phyloP scores from a whole-genome alignment of 2,329 filamentous ascomycete genomes.

The Beauveria brongniartii region DNA sequence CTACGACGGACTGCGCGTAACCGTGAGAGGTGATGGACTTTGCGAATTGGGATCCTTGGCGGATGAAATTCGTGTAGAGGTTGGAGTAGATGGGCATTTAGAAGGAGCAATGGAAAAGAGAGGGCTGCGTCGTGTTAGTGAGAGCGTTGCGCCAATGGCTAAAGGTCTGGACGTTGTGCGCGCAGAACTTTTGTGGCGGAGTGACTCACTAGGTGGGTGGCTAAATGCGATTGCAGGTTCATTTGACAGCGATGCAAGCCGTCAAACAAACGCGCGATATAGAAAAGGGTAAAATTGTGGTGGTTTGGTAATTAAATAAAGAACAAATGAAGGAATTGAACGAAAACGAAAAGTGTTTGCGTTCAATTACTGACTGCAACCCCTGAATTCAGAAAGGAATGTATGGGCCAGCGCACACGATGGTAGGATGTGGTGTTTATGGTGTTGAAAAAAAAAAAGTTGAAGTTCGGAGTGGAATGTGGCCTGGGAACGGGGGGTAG shows the following conservation, averaged over 20 bases:
- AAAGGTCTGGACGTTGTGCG: neutral
- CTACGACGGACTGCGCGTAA: slow-evolving; percentile 96
- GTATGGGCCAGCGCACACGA: slow-evolving; percentile 10
- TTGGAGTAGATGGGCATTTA: slow-evolving; percentile 83
- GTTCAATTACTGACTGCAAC: slow-evolving; percentile 1
- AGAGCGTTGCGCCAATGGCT: neutral
- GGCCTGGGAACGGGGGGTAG: slow-evolving; percentile 12
- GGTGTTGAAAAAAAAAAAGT: slow-evolving; percentile 1
- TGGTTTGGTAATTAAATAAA: slow-evolving; percentile 14
- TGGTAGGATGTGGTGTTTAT: slow-evolving; percentile 1
- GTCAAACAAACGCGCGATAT: slow-evolving; percentile 84
- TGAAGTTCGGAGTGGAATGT: neutral
- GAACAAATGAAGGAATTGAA: slow-evolving; percentile 13
- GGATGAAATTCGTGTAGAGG: slow-evolving; percentile 76
- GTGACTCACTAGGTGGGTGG: slow-evolving; percentile 7
- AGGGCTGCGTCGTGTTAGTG: slow-evolving; percentile 12
- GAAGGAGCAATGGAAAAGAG: slow-evolving; percentile 54
- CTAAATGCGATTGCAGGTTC: slow-evolving; percentile 71
- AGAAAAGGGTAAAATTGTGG: slow-evolving; percentile 16
- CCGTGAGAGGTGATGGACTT: slow-evolving; percentile 96
- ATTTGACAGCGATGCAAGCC: slow-evolving; percentile 81
- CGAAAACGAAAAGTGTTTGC: slow-evolving; percentile 10
- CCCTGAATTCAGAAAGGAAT: slow-evolving; percentile 15
- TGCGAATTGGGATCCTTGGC: slow-evolving; percentile 75
- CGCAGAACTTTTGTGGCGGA: neutral